These are phyloP conservation scores for Murraya paniculata DNA, from an alignment of 345 rosid genomes.

Conservation along the genomic window DNA sequence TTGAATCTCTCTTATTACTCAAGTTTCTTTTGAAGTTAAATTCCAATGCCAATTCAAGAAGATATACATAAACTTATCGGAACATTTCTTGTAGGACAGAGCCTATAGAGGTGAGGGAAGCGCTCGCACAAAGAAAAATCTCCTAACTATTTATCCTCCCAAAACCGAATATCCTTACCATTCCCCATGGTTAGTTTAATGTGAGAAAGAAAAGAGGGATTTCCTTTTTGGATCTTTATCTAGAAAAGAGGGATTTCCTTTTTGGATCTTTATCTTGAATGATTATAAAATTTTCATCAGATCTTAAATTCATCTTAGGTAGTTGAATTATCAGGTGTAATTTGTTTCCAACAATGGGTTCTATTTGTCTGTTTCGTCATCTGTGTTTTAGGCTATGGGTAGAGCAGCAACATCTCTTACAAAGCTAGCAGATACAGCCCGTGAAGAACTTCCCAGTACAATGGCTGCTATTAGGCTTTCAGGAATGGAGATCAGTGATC, in stretches of 20 bases:
- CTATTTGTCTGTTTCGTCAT: neutral
- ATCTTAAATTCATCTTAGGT: neutral
- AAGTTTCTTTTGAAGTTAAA: no score
- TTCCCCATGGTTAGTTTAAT: no score
- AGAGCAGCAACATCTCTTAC: constrained; percentile 88
- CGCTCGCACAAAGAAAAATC: no score
- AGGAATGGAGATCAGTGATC: constrained; percentile 98
- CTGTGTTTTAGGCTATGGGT: constrained; percentile 61
- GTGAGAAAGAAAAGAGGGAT: no score
- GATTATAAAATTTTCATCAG: neutral
- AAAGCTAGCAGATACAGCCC: constrained; percentile 88
- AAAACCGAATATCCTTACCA: no score
- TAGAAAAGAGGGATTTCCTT: neutral
- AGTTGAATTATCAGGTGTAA: neutral
- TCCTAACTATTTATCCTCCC: no score
- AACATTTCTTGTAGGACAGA: no score
- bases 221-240: neutral
- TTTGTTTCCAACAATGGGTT: neutral
- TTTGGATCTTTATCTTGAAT: neutral
- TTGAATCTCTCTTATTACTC: no score
- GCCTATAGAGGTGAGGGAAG: no score
- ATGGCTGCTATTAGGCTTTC: constrained; percentile 94
- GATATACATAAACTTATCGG: no score
- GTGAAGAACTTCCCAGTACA: constrained; percentile 89
- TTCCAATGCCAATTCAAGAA: no score